Conservation (phyloP, 495 filamentous ascomycete species). For the Penicillium roqueforti region DNA sequence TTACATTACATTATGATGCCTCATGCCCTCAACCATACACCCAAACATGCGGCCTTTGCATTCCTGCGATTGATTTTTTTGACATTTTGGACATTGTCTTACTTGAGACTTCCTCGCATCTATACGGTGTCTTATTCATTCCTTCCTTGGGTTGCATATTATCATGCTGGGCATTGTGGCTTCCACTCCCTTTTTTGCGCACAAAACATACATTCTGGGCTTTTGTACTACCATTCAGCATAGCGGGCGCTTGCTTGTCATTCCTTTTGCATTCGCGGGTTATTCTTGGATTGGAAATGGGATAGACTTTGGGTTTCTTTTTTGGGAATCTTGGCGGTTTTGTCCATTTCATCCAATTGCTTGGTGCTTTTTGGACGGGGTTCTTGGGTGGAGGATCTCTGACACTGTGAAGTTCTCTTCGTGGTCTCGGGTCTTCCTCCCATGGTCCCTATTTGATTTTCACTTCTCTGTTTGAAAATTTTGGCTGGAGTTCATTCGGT, state of each 20-base stretch:
- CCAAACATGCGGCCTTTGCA: conserved; percentile 8
- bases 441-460: not conserved
- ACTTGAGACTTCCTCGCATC: conserved; percentile 22
- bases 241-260: conserved; percentile 45
- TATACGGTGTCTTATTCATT: conserved; percentile 42
- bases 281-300: conserved; percentile 29
- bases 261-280: conserved; percentile 44
- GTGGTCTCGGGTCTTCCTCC: not conserved
- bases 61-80: conserved; percentile 15
- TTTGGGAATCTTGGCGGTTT: conserved; percentile 18
- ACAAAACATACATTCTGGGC: conserved; percentile 22
- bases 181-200: conserved; percentile 35
- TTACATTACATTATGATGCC: conserved; percentile 32
- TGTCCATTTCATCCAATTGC: conserved; percentile 3
- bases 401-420: not conserved
- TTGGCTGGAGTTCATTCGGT: conserved; percentile 15
- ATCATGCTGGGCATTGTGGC: conserved; percentile 34
- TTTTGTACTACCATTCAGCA: conserved; percentile 41
- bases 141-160: conserved; percentile 37
- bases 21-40: conserved; percentile 30
- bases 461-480: not conserved
- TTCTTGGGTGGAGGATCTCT: not conserved
- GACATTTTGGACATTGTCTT: conserved; percentile 13
- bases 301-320: conserved; percentile 15
- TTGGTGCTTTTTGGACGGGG: not conserved